Evolutionary conservation across 192 early-diverging fungal genomes (phyloP), one percentile per base, ranked within the genome.

Genomic region (Coemansia sp.): DNA sequence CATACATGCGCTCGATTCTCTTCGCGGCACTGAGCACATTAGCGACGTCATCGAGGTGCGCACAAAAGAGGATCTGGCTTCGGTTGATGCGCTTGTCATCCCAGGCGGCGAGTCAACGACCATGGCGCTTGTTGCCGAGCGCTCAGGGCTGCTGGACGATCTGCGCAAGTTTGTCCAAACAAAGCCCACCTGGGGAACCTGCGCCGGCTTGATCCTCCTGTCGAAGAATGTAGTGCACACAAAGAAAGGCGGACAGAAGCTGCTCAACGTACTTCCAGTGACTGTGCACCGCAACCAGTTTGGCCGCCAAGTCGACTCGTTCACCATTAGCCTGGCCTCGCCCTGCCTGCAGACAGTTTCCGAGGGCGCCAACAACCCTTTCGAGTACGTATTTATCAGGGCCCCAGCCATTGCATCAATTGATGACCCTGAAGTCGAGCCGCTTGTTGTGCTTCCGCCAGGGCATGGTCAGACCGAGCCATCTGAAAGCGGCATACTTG

Each of bases 101-200:
- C 97, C 97, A 2, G 97, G 97, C 26, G 97, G 97, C 38, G 97
- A 99, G 69, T 92, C 90, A 8, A 99, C 95, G 0, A 85, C 97
- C 8, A 99, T 99, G 78, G 93, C 95, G 12, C 84, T 98, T 39
- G 87, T 97, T 49, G 95, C 95, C 14, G 95, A 97, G 69, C 88
- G 94, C 45, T 88, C 87, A 34, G 92, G 91, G 1, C 75, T 96
- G 62, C 72, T 92, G 64, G 91, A 97, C 16, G 85, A 87, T 21
- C 84, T 99, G 59, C 84, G 88, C 57, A 82, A 85, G 34, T 99
- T 91, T 87, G 92, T 93, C 26, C 86, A 85, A 56, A 73, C 69
- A 35, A 87, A 90, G 83, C 87, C 95, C 59, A 91, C 92, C 67
- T 87, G 94, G 94, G 97, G 97, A 20, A 98, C 95, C 34, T 99